phyloP scores from a whole-genome alignment of 306 rosid genomes.

The Cyclanthera cordifolia region DNA sequence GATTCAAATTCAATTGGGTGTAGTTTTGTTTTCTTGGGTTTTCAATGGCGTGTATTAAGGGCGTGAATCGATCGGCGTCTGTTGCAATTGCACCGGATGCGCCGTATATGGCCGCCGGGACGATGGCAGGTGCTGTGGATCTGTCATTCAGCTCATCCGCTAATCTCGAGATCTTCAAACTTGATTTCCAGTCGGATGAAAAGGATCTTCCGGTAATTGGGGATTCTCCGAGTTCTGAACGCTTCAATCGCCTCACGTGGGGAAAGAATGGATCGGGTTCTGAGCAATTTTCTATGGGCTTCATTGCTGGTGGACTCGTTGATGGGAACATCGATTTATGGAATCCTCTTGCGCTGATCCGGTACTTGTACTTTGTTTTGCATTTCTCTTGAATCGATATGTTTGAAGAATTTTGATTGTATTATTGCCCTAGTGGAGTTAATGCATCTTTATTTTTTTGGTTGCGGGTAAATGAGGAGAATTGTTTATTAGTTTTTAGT shows the following conservation, averaged over 20 bases:
- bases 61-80: constrained; percentile 83
- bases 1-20: constrained; percentile 3
- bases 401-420: too few relatives aligned
- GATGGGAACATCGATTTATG: constrained; percentile 87
- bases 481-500: not conserved
- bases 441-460: not conserved
- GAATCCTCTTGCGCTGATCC: constrained; percentile 79
- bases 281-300: constrained; percentile 56
- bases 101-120: constrained; percentile 88
- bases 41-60: constrained; percentile 75
- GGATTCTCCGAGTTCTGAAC: constrained; percentile 75
- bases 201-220: constrained; percentile 65
- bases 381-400: constrained; percentile 12
- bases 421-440: too few relatives aligned
- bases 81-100: constrained; percentile 93
- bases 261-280: constrained; percentile 43
- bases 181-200: constrained; percentile 93
- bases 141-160: constrained; percentile 94
- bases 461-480: not conserved
- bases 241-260: constrained; percentile 86
- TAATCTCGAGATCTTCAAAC: constrained; percentile 77
- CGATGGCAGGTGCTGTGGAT: constrained; percentile 99
- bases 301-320: constrained; percentile 80
- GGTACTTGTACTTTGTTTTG: constrained; percentile 39
- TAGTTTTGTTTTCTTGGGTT: not conserved